Evolutionary conservation across 768 basidiomycete genomes (phyloP), one percentile per base, ranked within the genome.

Genomic region (Pulveroboletus sp.): DNA sequence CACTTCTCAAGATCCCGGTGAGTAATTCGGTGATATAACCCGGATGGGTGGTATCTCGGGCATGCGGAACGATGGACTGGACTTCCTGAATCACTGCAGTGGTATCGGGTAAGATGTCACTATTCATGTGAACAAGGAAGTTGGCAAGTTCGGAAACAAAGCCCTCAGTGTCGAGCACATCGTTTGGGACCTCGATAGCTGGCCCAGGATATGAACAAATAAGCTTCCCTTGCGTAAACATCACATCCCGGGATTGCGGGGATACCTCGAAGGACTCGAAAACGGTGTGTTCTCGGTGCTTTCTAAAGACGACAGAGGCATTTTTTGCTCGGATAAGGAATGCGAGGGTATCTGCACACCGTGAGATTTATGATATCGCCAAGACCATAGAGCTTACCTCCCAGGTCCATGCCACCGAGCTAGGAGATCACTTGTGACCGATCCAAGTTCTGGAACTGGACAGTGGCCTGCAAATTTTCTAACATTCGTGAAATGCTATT

Each of bases 191-290:
- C 23, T 67, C 45, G 33, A 77, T 64, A 2, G 76, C 72, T 4
- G 75, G 72, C 0, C 71, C 73, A 16, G 79, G 79, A 57, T 70
- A 80, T 0, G 67, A 69, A n/a, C 72, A 69, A 5, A 72, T 17
- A 4, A 81, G 67, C 47, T 77, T 78, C 27, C 77, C 76, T 31
- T 56, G 52, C 0, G 68, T 43, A 2, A 51, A 57, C 62, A 76
- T 74, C 19, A 81, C 68, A 6, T 50, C 51, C 11, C 55, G 56
- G 3, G 66, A 54, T 21, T 58, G 55, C 1, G 76, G 69, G 2
- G 74, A 74, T 13, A 72, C 65, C 53, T 80, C 75, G 47, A 81
- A 82, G 7, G 62, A 59, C 51, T 80, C 79, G 46, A 75, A 71
- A 20, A 67, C 47, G 12, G 71, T 69, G 12, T 56, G 46, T 6